Evolutionary conservation across 2,329 filamentous ascomycete genomes (phyloP).

Genomic region (Mariannaea sp.): DNA sequence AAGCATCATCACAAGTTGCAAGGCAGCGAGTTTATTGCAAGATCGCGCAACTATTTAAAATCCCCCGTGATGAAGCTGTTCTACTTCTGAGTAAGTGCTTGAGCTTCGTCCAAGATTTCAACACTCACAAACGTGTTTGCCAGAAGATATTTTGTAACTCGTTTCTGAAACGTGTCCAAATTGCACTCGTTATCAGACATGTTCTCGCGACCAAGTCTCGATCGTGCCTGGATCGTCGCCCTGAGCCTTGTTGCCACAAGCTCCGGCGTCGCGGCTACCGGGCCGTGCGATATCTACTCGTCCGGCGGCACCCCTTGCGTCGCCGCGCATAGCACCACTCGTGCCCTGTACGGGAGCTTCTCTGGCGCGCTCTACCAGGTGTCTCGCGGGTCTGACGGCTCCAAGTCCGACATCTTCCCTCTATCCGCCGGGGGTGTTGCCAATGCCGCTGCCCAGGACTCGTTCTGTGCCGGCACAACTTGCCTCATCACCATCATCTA

Average conservation of each 20-base stretch:
- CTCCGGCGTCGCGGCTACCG: conserved; percentile 33
- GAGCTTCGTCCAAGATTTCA: too few relatives aligned
- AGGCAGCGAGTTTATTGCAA: too few relatives aligned
- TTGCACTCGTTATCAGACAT: background rate
- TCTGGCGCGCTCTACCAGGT: conserved; percentile 63
- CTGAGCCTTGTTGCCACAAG: conserved; percentile 10
- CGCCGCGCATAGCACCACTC: conserved; percentile 67
- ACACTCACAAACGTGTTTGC: too few relatives aligned
- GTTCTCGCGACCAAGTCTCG: background rate
- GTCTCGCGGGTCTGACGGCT: conserved; percentile 55
- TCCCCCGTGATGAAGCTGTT: too few relatives aligned
- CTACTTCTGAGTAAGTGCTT: too few relatives aligned
- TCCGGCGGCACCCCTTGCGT: conserved; percentile 63
- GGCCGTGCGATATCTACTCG: conserved; percentile 65
- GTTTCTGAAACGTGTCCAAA: too few relatives aligned
- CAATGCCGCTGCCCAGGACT: conserved; percentile 63
- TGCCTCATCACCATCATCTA: conserved; percentile 69
- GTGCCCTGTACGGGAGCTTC: conserved; percentile 62
- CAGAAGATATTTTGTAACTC: too few relatives aligned
- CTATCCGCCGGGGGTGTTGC: conserved; percentile 64
- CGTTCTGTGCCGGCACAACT: conserved; percentile 63
- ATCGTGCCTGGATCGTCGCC: conserved; percentile 28
- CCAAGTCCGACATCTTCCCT: conserved; percentile 41
- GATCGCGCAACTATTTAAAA: too few relatives aligned
- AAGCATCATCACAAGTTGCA: too few relatives aligned